Evolutionary conservation across 176 grass and related monocot genomes (phyloP).

Genomic region (Tillandsia fasciculata): DNA sequence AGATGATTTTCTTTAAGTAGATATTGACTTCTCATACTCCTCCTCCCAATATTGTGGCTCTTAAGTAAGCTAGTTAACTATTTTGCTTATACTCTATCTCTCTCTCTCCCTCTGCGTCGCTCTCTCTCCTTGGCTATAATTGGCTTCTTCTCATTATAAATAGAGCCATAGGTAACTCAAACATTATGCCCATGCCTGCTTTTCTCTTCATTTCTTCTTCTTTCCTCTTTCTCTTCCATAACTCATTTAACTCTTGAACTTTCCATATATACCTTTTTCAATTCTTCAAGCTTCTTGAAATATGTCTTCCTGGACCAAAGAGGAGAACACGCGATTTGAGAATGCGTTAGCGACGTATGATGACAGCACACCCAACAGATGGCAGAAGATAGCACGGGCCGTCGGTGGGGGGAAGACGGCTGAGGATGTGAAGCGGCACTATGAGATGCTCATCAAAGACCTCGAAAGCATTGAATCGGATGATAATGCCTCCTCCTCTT

Average conservation of each 20-base stretch:
- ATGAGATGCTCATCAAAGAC: slow-evolving; percentile 25
- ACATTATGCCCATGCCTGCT: background rate
- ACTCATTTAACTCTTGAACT: background rate
- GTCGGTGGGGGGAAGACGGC: slow-evolving; percentile 52
- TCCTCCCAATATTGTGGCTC: no score
- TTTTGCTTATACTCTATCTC: background rate
- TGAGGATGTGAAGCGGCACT: slow-evolving; percentile 47
- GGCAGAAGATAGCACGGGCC: slow-evolving; percentile 42
- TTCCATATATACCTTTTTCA: no score
- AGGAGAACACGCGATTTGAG: slow-evolving; percentile 57
- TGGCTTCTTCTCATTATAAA: background rate
- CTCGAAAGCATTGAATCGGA: slow-evolving; percentile 28
- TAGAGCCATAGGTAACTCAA: background rate
- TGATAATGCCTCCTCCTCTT: no score
- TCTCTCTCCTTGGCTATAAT: background rate
- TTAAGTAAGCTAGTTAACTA: no score
- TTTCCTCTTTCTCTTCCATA: background rate
- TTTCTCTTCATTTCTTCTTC: background rate
- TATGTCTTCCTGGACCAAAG: slow-evolving; percentile 20
- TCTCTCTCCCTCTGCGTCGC: background rate
- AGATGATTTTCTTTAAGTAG: no score
- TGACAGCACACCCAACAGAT: slow-evolving; percentile 27
- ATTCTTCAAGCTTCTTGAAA: no score
- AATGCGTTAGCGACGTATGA: slow-evolving; percentile 39
- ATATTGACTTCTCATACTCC: no score